Percentiles rank a stretch among this genome's conserved stretches.
Evolutionary conservation across 2,329 filamentous ascomycete species (phyloP).

Genomic region (Oidium heveae): DNA sequence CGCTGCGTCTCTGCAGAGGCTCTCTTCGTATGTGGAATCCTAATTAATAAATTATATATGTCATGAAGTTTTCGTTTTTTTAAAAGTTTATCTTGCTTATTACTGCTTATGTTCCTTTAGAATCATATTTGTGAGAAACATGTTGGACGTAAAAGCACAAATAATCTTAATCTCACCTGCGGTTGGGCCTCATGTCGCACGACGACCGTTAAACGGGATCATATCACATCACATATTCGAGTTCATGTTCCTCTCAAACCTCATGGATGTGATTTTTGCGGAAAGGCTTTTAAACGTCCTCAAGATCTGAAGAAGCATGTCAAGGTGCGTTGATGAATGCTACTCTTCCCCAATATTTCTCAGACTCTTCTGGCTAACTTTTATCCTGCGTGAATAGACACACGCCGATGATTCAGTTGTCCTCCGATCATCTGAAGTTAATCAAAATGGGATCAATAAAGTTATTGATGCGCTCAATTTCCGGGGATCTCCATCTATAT

Average conservation of each 20-base stretch:
- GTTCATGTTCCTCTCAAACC: conserved; percentile 98
- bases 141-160: conserved; percentile 95
- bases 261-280: conserved; percentile 96
- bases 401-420: conserved; percentile 85
- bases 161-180: conserved; percentile 92
- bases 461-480: conserved; percentile 14
- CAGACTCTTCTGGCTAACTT: too few species aligned
- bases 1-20: conserved; percentile 16
- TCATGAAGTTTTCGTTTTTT: not conserved
- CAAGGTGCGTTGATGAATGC: conserved; percentile 28
- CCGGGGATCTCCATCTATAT: conserved; percentile 12
- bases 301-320: conserved; percentile 99
- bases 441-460: conserved; percentile 19
- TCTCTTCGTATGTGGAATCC: conserved; percentile 15
- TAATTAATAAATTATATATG: not conserved
- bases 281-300: conserved; percentile 95
- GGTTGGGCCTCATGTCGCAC: conserved; percentile 93
- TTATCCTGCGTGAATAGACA: conserved; percentile 23
- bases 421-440: conserved; percentile 19
- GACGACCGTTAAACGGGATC: conserved; percentile 92
- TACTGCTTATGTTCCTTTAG: conserved; percentile 20
- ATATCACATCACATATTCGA: conserved; percentile 96
- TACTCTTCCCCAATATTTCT: not conserved
- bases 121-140: conserved; percentile 97
- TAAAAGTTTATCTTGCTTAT: not conserved